Evolutionary conservation across 2,329 filamentous ascomycete species (phyloP).

Genomic region (Botryotinia convoluta): DNA sequence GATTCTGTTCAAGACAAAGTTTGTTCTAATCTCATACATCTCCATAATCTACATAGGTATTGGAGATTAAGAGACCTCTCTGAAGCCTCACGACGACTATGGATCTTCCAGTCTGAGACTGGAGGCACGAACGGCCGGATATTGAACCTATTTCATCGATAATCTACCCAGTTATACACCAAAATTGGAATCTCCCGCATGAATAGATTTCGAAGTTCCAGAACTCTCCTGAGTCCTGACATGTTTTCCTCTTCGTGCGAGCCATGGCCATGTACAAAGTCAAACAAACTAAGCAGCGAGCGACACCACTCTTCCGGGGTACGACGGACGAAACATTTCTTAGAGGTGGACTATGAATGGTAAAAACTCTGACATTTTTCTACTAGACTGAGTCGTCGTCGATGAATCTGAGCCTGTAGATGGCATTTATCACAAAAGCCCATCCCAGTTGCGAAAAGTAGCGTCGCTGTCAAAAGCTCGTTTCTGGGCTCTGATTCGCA

Average conservation of each 20-base stretch:
- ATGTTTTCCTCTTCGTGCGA: conserved; percentile 27
- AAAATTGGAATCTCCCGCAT: conserved; percentile 39
- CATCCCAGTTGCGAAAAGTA: conserved; percentile 28
- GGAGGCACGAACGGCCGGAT: conserved; percentile 22
- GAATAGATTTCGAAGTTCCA: conserved; percentile 29
- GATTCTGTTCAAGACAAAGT: conserved; percentile 3
- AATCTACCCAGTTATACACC: conserved; percentile 23
- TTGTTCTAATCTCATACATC: conserved; percentile 6
- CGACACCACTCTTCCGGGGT: conserved; percentile 8
- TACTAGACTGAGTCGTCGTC: conserved; percentile 26
- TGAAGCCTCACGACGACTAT: conserved; percentile 12
- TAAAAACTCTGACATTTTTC: conserved; percentile 19
- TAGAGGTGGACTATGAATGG: conserved; percentile 4
- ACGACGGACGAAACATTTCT: conserved; percentile 8
- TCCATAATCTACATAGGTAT: conserved; percentile 14
- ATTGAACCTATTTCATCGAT: conserved; percentile 31
- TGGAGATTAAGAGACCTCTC: conserved; percentile 17
- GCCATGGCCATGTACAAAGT: conserved; percentile 20
- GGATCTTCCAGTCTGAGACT: conserved; percentile 14
- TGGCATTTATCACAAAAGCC: conserved; percentile 21
- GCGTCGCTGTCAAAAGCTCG: conserved; percentile 18
- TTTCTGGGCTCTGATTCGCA: conserved; percentile 19
- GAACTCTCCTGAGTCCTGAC: conserved; percentile 22
- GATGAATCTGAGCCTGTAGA: conserved; percentile 34
- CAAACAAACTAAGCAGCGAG: conserved; percentile 26